These are phyloP conservation scores for Lanzia echinophila DNA, from an alignment of 2,329 filamentous ascomycete species.

Conservation along the genomic window DNA sequence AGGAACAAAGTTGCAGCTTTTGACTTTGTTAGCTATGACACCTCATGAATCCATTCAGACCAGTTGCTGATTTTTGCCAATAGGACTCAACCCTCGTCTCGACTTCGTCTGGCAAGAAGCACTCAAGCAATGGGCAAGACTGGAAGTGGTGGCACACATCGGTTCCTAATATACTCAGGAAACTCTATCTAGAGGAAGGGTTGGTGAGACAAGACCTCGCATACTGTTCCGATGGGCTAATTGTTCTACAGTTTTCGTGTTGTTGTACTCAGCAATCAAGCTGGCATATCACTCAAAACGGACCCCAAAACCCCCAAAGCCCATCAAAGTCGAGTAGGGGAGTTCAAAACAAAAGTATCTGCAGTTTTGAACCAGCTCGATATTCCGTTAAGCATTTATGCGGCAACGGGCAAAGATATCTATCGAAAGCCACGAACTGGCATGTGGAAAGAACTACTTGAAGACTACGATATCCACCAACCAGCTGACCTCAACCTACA, in stretches of 20 bases:
- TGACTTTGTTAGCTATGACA: slow-evolving; percentile 46
- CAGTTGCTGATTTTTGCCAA: background rate
- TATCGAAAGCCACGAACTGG: slow-evolving; percentile 82
- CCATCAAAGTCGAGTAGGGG: slow-evolving; percentile 59
- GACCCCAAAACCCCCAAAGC: slow-evolving; percentile 63
- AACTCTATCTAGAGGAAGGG: slow-evolving; percentile 62
- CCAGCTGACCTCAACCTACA: slow-evolving; percentile 56
- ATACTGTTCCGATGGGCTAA: slow-evolving; percentile 4
- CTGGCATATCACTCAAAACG: slow-evolving; percentile 66
- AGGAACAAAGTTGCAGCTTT: slow-evolving; percentile 63
- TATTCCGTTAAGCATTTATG: slow-evolving; percentile 74
- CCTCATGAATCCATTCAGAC: background rate
- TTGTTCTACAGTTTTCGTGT: slow-evolving; percentile 55
- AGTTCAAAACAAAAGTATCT: slow-evolving; percentile 77
- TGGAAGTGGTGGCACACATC: slow-evolving; percentile 90
- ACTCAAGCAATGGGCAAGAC: slow-evolving; percentile 62
- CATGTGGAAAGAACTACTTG: slow-evolving; percentile 72
- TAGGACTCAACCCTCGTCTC: slow-evolving; percentile 84
- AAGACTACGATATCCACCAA: slow-evolving; percentile 39
- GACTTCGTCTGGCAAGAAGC: slow-evolving; percentile 74
- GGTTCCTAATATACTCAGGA: slow-evolving; percentile 61
- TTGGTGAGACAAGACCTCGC: slow-evolving; percentile 32
- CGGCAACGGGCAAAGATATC: slow-evolving; percentile 73
- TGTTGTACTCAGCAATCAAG: slow-evolving; percentile 85
- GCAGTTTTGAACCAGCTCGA: slow-evolving; percentile 65